Evolutionary conservation across 768 basidiomycete species (phyloP), one percentile per base, ranked within the genome.

Genomic region (Boletellus sp.): DNA sequence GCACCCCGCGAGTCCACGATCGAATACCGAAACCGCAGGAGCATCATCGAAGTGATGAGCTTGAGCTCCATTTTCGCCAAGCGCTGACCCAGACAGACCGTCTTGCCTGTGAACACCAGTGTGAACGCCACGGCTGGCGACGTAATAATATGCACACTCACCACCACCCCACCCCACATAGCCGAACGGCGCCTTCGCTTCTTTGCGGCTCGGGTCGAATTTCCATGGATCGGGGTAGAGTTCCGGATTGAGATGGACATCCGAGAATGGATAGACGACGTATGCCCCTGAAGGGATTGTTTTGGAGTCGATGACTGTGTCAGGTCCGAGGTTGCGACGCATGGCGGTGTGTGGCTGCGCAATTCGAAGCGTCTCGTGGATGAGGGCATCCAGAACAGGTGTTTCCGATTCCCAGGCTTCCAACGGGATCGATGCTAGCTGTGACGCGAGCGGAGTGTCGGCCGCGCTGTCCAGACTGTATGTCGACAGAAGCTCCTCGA

Each of bases 101-200:
- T 85, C 59, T 79, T 85, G 16, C 87, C 87, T 90, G 59, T 47
- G 31, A 51, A 47, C 17, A 42, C n/a, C 24, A 32, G 23, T n/a
- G 33, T 57, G 42, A 54, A 37, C 36, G 35, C 58, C 47, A 43
- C 37, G 19, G 50, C 42, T 34, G 54, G 28, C 43, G 47, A 56
- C 55, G 53, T 62, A 60, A 61, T 55, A 45, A 41, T 47, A 31
- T 51, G 55, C 43, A 56, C 44, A 75, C 81, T 61, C 63, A 90
- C 87, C 87, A 71, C 80, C 85, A 52, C 87, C 87, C 87, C 86
- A 90, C 31, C 86, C 87, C 43, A 89, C 74, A 62, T 84, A 89
- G 47, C 76, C 70, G 66, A 80, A 81, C 50, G 77, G 78, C 51
- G 72, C 68, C 67, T 67, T 76, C 69, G 56, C 72, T 68, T 66